Base-by-base conservation (phyloP, 2,329 filamentous ascomycete genomes). In the Arthrinium phaeospermum region DNA sequence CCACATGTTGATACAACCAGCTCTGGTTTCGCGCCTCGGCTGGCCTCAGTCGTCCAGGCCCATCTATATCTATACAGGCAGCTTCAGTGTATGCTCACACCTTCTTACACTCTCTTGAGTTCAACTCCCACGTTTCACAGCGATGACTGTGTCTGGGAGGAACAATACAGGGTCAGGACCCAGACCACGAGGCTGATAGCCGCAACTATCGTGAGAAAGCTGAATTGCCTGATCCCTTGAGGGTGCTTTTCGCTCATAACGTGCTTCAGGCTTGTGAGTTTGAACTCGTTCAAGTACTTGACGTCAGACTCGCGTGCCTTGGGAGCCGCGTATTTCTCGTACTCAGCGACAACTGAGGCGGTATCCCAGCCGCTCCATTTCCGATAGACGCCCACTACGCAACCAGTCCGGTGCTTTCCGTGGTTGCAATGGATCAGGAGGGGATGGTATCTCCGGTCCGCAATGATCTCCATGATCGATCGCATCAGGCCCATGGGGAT, bases 351-450 rank as follows among this genome's bases (percentile, higher is more conserved):
- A 47, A 93, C 89, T 22, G 85, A 83, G 1, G 87, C 81, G 1
- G 90, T 80, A 24, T 90, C 84, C 91, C 93, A 94, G 19, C 92
- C 90, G 19, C 90, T 88, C 16, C 93, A 83, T 80, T 93, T 94
- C 74, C 95, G 91, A 74, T 97, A 88, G 72, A 93, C 91, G 24
- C 91, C 95, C 68, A 95, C 89, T n/a, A 96, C 92, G 79, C 95
- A 98, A 30, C 95, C 95, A 24, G 95, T 98, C 72, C 95, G 92
- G 80, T 98, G 95, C 88, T 92, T 96, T 80, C 95, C 95, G 77
- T 97, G 95, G 80, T 98, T 98, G 87, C 95, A 98, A 82, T 98
- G 95, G 67, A 98, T 89, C 51, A 98, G 86, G 14, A 98, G 82
- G 0, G 95, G 95, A 75, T 96, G 91, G 74, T 97, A 94, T 46